Evolutionary conservation across 306 rosid genomes (phyloP).

Genomic region (Cucurbita maxima): DNA sequence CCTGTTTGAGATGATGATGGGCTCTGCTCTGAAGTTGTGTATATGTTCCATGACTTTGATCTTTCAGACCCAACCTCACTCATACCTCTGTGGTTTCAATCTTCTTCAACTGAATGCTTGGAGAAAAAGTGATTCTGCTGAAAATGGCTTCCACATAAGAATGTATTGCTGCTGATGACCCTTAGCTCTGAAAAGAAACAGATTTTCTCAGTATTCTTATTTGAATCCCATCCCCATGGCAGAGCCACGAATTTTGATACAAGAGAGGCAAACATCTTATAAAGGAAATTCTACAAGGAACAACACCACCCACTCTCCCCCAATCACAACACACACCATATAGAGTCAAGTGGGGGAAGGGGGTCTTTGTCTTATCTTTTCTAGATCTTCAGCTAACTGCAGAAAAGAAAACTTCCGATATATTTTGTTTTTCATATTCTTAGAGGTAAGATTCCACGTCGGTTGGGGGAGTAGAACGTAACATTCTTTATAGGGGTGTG

Average conservation of each 20-base stretch:
- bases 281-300: not conserved
- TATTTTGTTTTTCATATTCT: not conserved
- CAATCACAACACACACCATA: not conserved
- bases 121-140: not conserved
- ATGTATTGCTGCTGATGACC: not conserved
- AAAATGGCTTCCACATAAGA: not conserved
- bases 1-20: slow-evolving; percentile 49
- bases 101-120: not conserved
- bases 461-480: no score
- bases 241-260: not conserved
- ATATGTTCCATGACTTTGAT: slow-evolving; percentile 56
- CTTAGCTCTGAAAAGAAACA: not conserved
- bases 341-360: not conserved
- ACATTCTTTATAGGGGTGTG: no score
- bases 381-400: not conserved
- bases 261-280: not conserved
- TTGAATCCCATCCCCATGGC: not conserved
- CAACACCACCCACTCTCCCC: not conserved
- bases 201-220: not conserved
- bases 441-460: no score
- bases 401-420: not conserved
- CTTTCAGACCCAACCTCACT: slow-evolving; percentile 34
- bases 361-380: not conserved
- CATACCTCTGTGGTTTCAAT: slow-evolving; percentile 18
- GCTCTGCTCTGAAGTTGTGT: slow-evolving; percentile 35